A percentile compares a stretch with the other conserved stretches of the same genome.
Evolutionary conservation across 352 stramenopile species (phyloP).

Genomic region (Pythium grandisporangium): DNA sequence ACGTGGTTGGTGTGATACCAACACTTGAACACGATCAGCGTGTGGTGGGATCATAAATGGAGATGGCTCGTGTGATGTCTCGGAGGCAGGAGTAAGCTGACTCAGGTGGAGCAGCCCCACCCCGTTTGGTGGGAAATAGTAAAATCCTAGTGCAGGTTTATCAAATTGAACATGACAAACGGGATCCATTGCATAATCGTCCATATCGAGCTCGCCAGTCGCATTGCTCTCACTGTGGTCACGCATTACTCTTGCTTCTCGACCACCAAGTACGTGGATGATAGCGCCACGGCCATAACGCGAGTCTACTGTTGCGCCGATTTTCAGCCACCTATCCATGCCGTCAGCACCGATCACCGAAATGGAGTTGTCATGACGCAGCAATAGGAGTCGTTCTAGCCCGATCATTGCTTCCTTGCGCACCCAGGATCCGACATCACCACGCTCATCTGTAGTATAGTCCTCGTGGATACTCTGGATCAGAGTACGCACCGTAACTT

Average conservation of each 20-base stretch:
- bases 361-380: too few species aligned
- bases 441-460: constrained; percentile 95
- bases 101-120: constrained; percentile 36
- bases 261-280: constrained; percentile 17
- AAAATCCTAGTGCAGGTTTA: constrained; percentile 48
- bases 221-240: constrained; percentile 15
- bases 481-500: constrained; percentile 75
- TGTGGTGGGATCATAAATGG: constrained; percentile 10
- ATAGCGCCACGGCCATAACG: constrained; percentile 37
- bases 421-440: constrained; percentile 98
- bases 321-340: too few species aligned
- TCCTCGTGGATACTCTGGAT: constrained; percentile 86
- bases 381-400: constrained; percentile 62
- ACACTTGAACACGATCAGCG: constrained; percentile 5
- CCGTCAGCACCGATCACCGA: too few species aligned
- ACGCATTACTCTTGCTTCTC: too few species aligned
- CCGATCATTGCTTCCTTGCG: constrained; percentile 92
- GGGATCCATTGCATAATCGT: constrained; percentile 7
- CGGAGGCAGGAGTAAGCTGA: constrained; percentile 10
- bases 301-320: constrained; percentile 18
- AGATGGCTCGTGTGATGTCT: neutral
- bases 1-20: too few species aligned
- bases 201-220: constrained; percentile 15
- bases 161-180: constrained; percentile 59
- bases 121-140: constrained; percentile 60